Conservation (phyloP, 495 filamentous ascomycete genomes). For the Penicillium verhagenii region DNA sequence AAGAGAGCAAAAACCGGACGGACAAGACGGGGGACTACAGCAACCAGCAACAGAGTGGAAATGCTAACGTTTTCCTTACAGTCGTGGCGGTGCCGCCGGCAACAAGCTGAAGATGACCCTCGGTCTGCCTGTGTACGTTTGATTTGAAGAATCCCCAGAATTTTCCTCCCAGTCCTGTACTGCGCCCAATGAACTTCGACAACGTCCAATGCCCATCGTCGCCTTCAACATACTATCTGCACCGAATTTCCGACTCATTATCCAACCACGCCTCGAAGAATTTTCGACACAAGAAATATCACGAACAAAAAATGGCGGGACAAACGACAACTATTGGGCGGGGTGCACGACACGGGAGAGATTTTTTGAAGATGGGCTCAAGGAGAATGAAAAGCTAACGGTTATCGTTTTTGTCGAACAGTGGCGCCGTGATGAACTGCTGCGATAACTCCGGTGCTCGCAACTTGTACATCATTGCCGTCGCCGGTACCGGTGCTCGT, state of each 20-base stretch:
- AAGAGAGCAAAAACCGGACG: conserved; percentile 6
- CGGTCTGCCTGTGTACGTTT: conserved; percentile 96
- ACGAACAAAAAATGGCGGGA: conserved; percentile 6
- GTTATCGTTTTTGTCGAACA: conserved; percentile 38
- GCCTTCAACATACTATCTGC: not conserved
- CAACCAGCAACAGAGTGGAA: conserved; percentile 7
- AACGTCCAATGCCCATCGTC: conserved; percentile 10
- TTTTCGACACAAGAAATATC: conserved; percentile 2
- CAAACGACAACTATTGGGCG: conserved; percentile 13
- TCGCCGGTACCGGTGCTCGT: conserved; percentile 97
- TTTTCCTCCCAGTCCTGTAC: conserved; percentile 13
- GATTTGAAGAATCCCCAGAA: conserved; percentile 31
- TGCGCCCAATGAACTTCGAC: conserved; percentile 20
- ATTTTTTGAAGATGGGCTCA: conserved; percentile 3
- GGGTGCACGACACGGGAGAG: conserved; percentile 10
- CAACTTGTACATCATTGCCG: conserved; percentile 99
- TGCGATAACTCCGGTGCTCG: conserved; percentile 97
- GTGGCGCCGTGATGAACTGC: conserved; percentile 96
- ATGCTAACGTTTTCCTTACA: conserved; percentile 38
- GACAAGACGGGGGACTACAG: conserved; percentile 4
- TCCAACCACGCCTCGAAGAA: no score
- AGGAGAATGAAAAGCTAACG: conserved; percentile 20
- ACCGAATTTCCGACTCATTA: conserved; percentile 3
- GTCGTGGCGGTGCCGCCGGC: conserved; percentile 88
- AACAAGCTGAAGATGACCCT: conserved; percentile 99